Percentiles rank a stretch among this genome's conserved stretches.
Conservation (phyloP, 805 yeast genomes). For the Sugiyamaella lignohabitans region DNA sequence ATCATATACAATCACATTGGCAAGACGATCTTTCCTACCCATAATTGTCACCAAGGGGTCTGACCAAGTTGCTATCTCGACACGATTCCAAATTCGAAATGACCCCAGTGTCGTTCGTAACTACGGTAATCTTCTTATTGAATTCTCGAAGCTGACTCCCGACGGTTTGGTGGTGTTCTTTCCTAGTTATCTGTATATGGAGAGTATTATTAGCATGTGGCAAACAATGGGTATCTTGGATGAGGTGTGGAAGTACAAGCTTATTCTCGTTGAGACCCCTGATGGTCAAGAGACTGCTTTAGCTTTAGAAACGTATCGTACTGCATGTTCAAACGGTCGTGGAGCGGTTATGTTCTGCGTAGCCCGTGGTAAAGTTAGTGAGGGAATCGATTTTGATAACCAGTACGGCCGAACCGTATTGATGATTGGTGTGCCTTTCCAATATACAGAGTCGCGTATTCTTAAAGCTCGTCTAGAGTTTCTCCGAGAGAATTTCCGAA, state of each 20-base stretch:
- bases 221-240: slow-evolving; percentile 97
- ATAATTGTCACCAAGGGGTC: slow-evolving; percentile 96
- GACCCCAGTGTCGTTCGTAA: slow-evolving; percentile 97
- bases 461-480: slow-evolving; percentile 92
- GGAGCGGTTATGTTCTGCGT: slow-evolving; percentile 95
- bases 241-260: slow-evolving; percentile 96
- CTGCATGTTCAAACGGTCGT: slow-evolving; percentile 95
- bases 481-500: slow-evolving; percentile 84
- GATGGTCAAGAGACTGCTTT: slow-evolving; percentile 97
- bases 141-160: slow-evolving; percentile 91
- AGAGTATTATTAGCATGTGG: slow-evolving; percentile 97
- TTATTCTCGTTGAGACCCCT: slow-evolving; percentile 94
- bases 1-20: slow-evolving; percentile 92
- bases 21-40: slow-evolving; percentile 87
- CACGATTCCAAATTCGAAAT: slow-evolving; percentile 92
- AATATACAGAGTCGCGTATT: slow-evolving; percentile 94
- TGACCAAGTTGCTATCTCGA: slow-evolving; percentile 94
- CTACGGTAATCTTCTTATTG: slow-evolving; percentile 87
- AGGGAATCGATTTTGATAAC: slow-evolving; percentile 98
- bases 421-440: slow-evolving; percentile 99
- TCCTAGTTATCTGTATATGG: slow-evolving; percentile 97
- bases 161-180: slow-evolving; percentile 98
- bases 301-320: slow-evolving; percentile 90
- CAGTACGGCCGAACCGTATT: slow-evolving; percentile 96
- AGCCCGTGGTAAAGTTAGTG: slow-evolving; percentile 98